These are phyloP conservation scores for Cladophialophora yegresii DNA, from an alignment of 2,329 filamentous ascomycete genomes.

Conservation along the genomic window DNA sequence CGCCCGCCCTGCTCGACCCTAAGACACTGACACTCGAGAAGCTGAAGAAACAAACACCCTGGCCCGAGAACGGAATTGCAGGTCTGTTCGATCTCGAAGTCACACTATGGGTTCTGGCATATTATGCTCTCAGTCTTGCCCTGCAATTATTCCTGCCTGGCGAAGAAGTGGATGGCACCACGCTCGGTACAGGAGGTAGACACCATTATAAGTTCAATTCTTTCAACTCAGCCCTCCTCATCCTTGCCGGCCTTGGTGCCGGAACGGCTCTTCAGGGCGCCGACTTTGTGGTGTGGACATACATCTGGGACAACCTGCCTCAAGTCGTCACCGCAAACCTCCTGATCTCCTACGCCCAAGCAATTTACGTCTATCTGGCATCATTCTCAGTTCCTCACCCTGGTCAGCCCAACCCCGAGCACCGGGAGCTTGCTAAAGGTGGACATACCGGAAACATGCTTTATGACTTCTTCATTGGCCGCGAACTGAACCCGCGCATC, in stretches of 20 bases:
- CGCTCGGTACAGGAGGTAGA: conserved; percentile 69
- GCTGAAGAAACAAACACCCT: conserved; percentile 78
- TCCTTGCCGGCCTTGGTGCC: conserved; percentile 68
- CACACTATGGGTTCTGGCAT: conserved; percentile 70
- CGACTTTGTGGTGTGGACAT: conserved; percentile 85
- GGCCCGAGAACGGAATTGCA: conserved; percentile 69
- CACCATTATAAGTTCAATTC: conserved; percentile 83
- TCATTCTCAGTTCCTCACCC: conserved; percentile 74
- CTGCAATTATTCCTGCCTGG: conserved; percentile 78
- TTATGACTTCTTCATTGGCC: conserved; percentile 96
- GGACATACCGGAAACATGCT: conserved; percentile 80
- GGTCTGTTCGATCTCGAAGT: conserved; percentile 71
- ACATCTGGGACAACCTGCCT: conserved; percentile 86
- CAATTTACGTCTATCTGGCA: conserved; percentile 75
- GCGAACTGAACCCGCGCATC: conserved; percentile 88
- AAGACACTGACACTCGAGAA: conserved; percentile 69
- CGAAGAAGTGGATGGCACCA: conserved; percentile 67
- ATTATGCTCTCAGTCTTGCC: conserved; percentile 74
- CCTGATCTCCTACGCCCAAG: conserved; percentile 70
- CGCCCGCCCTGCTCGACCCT: conserved; percentile 74
- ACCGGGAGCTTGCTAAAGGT: conserved; percentile 77
- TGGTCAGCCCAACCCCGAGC: conserved; percentile 64
- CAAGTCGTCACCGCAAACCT: conserved; percentile 83
- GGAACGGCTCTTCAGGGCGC: conserved; percentile 77
- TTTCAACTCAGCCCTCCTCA: conserved; percentile 72